phyloP scores from a whole-genome alignment of 2,329 filamentous ascomycete species.

The Colletotrichum endophyticum region DNA sequence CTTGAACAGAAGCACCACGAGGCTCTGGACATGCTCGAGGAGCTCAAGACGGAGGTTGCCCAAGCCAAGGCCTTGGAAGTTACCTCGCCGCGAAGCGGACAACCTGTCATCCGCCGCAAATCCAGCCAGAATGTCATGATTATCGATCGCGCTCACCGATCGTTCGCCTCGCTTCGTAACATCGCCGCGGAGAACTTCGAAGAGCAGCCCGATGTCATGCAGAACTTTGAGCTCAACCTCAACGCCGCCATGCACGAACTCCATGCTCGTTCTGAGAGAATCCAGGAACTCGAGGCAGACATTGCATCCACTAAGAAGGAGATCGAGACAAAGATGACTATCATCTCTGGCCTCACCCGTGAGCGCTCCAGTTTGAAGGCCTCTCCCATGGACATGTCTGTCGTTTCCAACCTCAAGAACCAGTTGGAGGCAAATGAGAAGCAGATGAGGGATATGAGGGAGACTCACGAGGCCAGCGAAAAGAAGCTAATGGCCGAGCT shows the following conservation, averaged over 20 bases:
- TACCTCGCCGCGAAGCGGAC: conserved; percentile 66
- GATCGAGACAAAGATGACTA: conserved; percentile 95
- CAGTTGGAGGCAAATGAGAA: conserved; percentile 88
- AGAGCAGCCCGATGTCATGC: conserved; percentile 79
- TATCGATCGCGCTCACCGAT: conserved; percentile 89
- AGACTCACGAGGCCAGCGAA: conserved; percentile 76
- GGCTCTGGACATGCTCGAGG: conserved; percentile 84
- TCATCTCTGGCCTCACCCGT: conserved; percentile 91
- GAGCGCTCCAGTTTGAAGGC: conserved; percentile 88
- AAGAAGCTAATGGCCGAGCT: conserved; percentile 76
- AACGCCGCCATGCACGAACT: conserved; percentile 93
- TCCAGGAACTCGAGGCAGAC: conserved; percentile 88
- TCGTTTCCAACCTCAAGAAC: conserved; percentile 85
- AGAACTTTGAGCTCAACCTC: conserved; percentile 91
- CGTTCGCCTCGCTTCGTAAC: conserved; percentile 86
- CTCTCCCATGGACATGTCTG: conserved; percentile 87
- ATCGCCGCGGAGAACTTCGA: conserved; percentile 89
- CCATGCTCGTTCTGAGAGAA: conserved; percentile 83
- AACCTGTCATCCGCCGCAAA: conserved; percentile 87
- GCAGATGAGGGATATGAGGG: conserved; percentile 76
- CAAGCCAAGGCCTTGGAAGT: conserved; percentile 69
- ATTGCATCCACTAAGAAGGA: conserved; percentile 86
- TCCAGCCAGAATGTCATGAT: conserved; percentile 88
- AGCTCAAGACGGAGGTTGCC: conserved; percentile 85
- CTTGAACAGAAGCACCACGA: conserved; percentile 83